Evolutionary conservation across 768 basidiomycete species (phyloP).

Genomic region (Coprinopsis cinerea): DNA sequence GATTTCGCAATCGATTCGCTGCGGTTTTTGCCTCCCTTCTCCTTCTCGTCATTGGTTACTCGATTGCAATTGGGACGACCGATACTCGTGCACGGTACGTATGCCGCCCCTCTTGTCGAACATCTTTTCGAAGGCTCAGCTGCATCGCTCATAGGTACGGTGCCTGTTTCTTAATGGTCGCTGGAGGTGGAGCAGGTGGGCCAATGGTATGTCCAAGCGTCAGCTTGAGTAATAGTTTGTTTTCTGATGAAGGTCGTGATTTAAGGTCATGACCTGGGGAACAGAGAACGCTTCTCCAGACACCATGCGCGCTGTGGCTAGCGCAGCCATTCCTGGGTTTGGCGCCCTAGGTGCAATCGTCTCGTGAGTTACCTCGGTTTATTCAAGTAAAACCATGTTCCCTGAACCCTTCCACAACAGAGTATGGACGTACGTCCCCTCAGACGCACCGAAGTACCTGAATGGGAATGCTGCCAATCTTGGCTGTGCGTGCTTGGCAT

Average conservation of each 20-base stretch:
- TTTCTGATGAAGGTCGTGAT: not conserved
- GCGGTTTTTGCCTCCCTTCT: conserved; percentile 23
- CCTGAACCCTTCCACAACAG: conserved; percentile 15
- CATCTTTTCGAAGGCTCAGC: not conserved
- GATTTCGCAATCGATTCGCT: conserved; percentile 22
- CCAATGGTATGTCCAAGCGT: conserved; percentile 16
- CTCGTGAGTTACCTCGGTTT: conserved; percentile 21
- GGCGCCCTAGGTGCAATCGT: conserved; percentile 35
- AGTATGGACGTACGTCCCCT: conserved; percentile 44
- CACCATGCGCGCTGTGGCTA: conserved; percentile 33
- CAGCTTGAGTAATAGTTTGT: not conserved
- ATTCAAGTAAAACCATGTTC: not conserved
- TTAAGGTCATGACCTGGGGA: conserved; percentile 31
- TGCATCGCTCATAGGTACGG: conserved; percentile 22
- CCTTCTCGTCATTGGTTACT: conserved; percentile 30
- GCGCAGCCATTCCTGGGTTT: conserved; percentile 33
- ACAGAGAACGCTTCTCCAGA: conserved; percentile 39
- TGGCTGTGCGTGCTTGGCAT: conserved; percentile 19
- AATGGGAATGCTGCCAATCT: conserved; percentile 44
- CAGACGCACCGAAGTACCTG: conserved; percentile 40
- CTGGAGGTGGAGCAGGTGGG: conserved; percentile 25
- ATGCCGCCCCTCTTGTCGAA: not conserved
- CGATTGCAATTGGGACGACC: conserved; percentile 29
- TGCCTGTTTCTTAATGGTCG: conserved; percentile 32
- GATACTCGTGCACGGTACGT: conserved; percentile 24